Conservation (phyloP, 768 basidiomycete species). For the Ephemerocybe angulata region DNA sequence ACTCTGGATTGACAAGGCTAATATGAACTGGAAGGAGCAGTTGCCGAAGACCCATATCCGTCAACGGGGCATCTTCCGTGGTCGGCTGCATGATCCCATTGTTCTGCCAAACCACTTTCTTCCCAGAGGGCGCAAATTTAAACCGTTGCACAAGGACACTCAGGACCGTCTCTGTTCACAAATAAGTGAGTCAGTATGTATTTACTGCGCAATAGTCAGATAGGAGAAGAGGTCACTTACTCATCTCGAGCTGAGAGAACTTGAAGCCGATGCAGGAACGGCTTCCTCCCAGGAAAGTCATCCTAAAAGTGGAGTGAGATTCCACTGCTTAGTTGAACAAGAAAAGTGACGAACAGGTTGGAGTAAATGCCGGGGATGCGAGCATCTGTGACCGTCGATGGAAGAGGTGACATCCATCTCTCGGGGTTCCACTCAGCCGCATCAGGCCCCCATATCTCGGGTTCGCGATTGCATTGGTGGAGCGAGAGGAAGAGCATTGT, state of each 20-base stretch:
- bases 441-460: constrained; percentile 45
- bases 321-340: background rate
- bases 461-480: constrained; percentile 36
- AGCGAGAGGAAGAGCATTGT: constrained; percentile 28
- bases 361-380: constrained; percentile 43
- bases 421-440: constrained; percentile 47
- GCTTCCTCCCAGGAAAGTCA: constrained; percentile 19
- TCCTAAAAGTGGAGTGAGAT: constrained; percentile 8
- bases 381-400: constrained; percentile 25
- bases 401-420: constrained; percentile 38
- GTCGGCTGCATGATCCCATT: constrained; percentile 14
- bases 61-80: background rate
- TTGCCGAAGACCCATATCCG: too few relatives aligned
- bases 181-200: background rate
- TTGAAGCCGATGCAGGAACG: constrained; percentile 39
- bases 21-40: too few relatives aligned
- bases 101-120: constrained; percentile 14
- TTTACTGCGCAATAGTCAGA: background rate
- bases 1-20: too few relatives aligned
- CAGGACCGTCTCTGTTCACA: constrained; percentile 11
- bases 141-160: constrained; percentile 10
- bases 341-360: constrained; percentile 26
- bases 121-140: constrained; percentile 12
- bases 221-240: constrained; percentile 25
- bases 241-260: constrained; percentile 53